These are phyloP conservation scores for Neonectria punicea DNA, from an alignment of 2,329 filamentous ascomycete genomes.

Conservation along the genomic window DNA sequence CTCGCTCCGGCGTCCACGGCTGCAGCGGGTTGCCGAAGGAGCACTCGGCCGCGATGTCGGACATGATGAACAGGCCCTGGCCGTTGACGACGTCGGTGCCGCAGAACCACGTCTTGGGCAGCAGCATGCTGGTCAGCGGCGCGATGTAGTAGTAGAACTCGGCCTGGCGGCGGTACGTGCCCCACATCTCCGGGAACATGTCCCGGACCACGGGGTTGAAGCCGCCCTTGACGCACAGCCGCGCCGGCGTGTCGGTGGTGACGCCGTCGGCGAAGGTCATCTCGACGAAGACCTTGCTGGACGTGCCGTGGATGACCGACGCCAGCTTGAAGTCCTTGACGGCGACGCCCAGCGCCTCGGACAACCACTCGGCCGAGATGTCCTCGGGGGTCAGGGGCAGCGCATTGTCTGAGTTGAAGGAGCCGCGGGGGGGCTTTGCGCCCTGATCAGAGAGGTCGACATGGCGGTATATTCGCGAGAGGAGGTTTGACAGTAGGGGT, in stretches of 20 bases:
- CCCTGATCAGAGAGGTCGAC: conserved; percentile 4
- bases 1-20: conserved; percentile 8
- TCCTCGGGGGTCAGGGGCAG: conserved; percentile 18
- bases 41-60: conserved; percentile 10
- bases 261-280: conserved; percentile 12
- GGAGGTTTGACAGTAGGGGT: not conserved
- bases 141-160: conserved; percentile 17
- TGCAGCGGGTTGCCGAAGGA: conserved; percentile 14
- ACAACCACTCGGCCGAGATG: conserved; percentile 12
- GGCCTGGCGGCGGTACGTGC: conserved; percentile 18
- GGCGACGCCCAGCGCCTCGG: conserved; percentile 7
- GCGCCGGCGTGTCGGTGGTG: conserved; percentile 4
- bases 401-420: conserved; percentile 15
- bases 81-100: conserved; percentile 16
- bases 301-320: conserved; percentile 11
- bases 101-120: conserved; percentile 21
- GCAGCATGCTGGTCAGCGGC: conserved; percentile 9
- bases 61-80: conserved; percentile 21
- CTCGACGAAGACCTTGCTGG: conserved; percentile 17
- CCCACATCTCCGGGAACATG: conserved; percentile 12
- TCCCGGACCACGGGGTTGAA: conserved; percentile 11
- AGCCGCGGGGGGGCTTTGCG: not conserved
- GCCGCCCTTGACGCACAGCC: conserved; percentile 18
- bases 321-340: conserved; percentile 4
- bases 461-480: not conserved